Evolutionary conservation across 192 early-diverging fungal species (phyloP).

Genomic region (Backusella luteola): DNA sequence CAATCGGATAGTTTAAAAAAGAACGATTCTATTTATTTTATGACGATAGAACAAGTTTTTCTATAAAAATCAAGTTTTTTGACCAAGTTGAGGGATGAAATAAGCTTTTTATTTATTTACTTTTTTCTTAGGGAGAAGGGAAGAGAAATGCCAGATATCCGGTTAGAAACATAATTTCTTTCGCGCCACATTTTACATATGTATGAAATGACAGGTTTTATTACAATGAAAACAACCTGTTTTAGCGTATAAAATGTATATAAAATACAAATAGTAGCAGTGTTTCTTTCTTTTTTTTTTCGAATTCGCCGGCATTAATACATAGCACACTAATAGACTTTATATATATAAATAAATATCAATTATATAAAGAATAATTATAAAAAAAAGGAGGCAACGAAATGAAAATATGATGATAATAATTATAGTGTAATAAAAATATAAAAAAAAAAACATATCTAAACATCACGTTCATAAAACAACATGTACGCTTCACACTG

Average conservation of each 20-base stretch:
- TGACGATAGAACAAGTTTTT: background rate
- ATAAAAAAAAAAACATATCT: background rate
- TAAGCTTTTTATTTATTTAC: background rate
- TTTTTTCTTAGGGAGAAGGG: background rate
- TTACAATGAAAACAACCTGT: background rate
- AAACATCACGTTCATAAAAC: conserved; percentile 63
- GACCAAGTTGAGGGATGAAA: background rate
- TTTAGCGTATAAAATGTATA: background rate
- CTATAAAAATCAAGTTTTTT: background rate
- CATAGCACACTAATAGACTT: background rate
- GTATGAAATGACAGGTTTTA: background rate
- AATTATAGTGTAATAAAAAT: background rate
- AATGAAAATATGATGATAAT: background rate
- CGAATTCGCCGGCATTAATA: background rate
- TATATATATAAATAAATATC: background rate
- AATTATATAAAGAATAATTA: background rate
- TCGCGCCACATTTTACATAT: background rate
- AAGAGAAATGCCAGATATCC: background rate
- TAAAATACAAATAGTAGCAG: background rate
- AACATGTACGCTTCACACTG: conserved; percentile 73
- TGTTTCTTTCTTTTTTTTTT: background rate
- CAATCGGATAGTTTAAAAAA: background rate
- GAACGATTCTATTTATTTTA: background rate
- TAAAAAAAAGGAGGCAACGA: background rate
- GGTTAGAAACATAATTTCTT: background rate